phyloP scores from a whole-genome alignment of 2,329 filamentous ascomycete genomes.

The Fusarium sp. region DNA sequence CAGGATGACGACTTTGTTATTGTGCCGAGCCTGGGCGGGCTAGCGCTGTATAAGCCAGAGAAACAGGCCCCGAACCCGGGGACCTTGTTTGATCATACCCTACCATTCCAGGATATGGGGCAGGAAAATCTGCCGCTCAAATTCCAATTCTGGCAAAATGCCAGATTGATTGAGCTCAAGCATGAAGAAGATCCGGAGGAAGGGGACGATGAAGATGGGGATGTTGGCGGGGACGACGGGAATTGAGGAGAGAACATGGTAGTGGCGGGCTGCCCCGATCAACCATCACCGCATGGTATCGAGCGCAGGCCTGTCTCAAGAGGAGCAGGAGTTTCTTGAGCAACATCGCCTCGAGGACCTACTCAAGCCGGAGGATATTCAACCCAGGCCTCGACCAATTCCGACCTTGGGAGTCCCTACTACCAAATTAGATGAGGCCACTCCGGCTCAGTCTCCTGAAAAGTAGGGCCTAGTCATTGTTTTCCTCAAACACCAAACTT shows the following conservation, averaged over 20 bases:
- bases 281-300: not conserved
- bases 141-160: not conserved
- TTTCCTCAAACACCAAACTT: too few relatives aligned
- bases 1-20: slow-evolving; percentile 34
- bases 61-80: not conserved
- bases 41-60: slow-evolving; percentile 15
- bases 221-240: not conserved
- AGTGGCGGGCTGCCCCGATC: not conserved
- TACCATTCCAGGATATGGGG: not conserved
- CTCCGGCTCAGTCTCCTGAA: too few relatives aligned
- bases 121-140: not conserved
- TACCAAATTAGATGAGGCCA: not conserved
- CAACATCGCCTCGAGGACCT: not conserved
- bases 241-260: not conserved
- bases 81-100: not conserved
- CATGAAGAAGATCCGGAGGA: not conserved
- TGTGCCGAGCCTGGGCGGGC: slow-evolving; percentile 11
- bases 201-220: not conserved
- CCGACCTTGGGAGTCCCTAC: not conserved
- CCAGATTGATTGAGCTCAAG: not conserved
- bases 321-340: not conserved
- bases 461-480: too few relatives aligned
- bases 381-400: too few relatives aligned
- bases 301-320: not conserved
- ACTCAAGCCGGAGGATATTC: too few relatives aligned